These are phyloP conservation scores for Dioscorea zingiberensis DNA, from an alignment of 106 monocot genomes.

Conservation along the genomic window DNA sequence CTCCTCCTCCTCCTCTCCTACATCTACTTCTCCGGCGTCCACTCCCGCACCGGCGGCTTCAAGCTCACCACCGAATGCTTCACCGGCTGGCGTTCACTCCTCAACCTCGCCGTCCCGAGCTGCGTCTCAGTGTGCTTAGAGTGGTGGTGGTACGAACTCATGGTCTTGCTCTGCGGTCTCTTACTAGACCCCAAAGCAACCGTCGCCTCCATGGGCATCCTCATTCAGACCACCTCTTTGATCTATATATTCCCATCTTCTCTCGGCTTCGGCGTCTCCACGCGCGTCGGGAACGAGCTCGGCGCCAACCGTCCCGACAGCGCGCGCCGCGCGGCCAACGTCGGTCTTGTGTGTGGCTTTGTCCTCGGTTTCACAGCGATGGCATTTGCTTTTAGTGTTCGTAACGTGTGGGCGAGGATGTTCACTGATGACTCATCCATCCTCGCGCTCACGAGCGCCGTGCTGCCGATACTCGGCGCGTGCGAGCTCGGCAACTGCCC, in stretches of 20 bases:
- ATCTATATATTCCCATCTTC: constrained; percentile 67
- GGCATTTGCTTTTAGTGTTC: constrained; percentile 30
- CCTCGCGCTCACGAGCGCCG: constrained; percentile 24
- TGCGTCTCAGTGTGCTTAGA: constrained; percentile 89
- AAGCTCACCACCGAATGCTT: constrained; percentile 27
- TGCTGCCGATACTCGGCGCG: constrained; percentile 43
- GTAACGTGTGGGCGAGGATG: constrained; percentile 45
- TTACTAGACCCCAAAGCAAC: constrained; percentile 45
- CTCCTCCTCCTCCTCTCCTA: constrained; percentile 40
- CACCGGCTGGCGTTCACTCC: constrained; percentile 43
- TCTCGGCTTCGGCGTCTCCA: constrained; percentile 44
- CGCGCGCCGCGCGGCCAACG: constrained; percentile 27
- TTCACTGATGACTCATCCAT: constrained; percentile 39
- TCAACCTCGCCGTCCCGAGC: constrained; percentile 73
- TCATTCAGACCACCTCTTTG: constrained; percentile 49
- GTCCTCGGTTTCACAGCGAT: constrained; percentile 29
- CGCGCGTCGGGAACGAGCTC: constrained; percentile 56
- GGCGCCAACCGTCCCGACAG: constrained; percentile 42
- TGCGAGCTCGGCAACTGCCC: constrained; percentile 55
- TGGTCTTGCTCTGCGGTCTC: constrained; percentile 75
- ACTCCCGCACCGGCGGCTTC: constrained; percentile 32
- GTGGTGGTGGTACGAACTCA: constrained; percentile 99
- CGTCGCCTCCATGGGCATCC: constrained; percentile 58
- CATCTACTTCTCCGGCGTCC: constrained; percentile 48
- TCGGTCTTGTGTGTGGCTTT: constrained; percentile 27